Evolutionary conservation across 257 asterid species (phyloP), one percentile per base, ranked within the genome.

Genomic region (Solanum dulcamara): DNA sequence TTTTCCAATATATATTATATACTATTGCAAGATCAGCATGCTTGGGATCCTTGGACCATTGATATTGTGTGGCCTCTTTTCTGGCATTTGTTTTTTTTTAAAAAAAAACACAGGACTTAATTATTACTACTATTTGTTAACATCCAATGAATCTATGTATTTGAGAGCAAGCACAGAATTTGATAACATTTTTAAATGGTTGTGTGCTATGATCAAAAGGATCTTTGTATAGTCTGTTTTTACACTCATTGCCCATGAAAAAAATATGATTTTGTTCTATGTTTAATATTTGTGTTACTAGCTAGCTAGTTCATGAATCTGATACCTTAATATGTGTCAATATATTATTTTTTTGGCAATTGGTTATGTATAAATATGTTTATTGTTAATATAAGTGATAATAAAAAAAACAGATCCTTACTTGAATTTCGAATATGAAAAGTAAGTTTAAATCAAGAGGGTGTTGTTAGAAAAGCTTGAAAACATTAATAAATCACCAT

Each of bases 11-110:
- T 35, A 4, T 67, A 17, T 67, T 22, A 20, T 37, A 38, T 42
- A 77, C 38, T 48, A 77, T 46, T 79, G 44, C 83, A 79, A 77
- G 83, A 83, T 83, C 85, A 51, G 85, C 85, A 64, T 83, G 85
- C 85, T 60, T 28, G 83, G n/a, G 42, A 48, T 79, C 44, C 83
- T 77, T 48, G 62, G 83, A 77, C 83, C 83, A 77, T 77, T 77
- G 44, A 48, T 70, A 35, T 20, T 70, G 48, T 8, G 8, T 70
- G 8, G 50, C 48, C 15, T 46, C 10, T 77, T 77, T 77, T 79
- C 83, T 48, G 42, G 44, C 26, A 40, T 40, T 40, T 14, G n/a
- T 14, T 46, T 2, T 46, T 28, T 1, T n/a, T 74, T 14, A 0
- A 1, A 7, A 32, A 24, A 28, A 46, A 79, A 5, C 83, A 48